phyloP scores from a whole-genome alignment of 176 grass and related monocot genomes.

The Ananas comosus region DNA sequence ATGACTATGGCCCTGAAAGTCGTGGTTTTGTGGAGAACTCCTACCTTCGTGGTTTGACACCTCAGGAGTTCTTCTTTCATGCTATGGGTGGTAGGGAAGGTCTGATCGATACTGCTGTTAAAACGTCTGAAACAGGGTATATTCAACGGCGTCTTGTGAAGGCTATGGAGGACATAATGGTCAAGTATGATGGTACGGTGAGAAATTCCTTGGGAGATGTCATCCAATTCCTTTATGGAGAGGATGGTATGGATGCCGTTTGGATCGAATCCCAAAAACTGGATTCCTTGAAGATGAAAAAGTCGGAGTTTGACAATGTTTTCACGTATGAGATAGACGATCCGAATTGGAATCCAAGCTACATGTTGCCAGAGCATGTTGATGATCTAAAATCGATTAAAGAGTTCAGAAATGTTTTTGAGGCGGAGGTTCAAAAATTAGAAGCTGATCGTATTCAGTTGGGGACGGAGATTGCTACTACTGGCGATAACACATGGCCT shows the following conservation, averaged over 20 bases:
- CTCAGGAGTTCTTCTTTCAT: conserved; percentile 63
- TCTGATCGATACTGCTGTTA: conserved; percentile 27
- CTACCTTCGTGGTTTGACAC: conserved; percentile 90
- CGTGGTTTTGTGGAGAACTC: conserved; percentile 99
- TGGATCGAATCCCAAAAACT: conserved; percentile 93
- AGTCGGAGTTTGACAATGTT: conserved; percentile 56
- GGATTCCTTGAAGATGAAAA: conserved; percentile 96
- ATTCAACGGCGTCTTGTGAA: conserved; percentile 91
- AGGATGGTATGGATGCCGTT: conserved; percentile 99
- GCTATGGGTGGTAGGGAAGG: conserved; percentile 34
- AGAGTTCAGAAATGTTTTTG: conserved; percentile 96
- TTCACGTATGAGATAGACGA: conserved; percentile 87
- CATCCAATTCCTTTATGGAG: conserved; percentile 96
- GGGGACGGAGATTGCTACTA: conserved; percentile 80
- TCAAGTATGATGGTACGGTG: conserved; percentile 95
- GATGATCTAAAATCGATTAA: conserved; percentile 91
- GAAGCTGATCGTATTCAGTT: conserved; percentile 85
- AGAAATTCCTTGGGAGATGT: conserved; percentile 95
- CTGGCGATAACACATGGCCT: conserved; percentile 73
- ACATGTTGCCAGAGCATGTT: conserved; percentile 93
- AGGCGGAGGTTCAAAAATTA: conserved; percentile 93
- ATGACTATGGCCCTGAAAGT: conserved; percentile 88
- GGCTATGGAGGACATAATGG: conserved; percentile 99
- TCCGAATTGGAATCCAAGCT: conserved; percentile 86
- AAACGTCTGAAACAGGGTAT: conserved; percentile 71